These are phyloP conservation scores for Fusarium nanum DNA, from an alignment of 2,329 filamentous ascomycete genomes.

Conservation along the genomic window DNA sequence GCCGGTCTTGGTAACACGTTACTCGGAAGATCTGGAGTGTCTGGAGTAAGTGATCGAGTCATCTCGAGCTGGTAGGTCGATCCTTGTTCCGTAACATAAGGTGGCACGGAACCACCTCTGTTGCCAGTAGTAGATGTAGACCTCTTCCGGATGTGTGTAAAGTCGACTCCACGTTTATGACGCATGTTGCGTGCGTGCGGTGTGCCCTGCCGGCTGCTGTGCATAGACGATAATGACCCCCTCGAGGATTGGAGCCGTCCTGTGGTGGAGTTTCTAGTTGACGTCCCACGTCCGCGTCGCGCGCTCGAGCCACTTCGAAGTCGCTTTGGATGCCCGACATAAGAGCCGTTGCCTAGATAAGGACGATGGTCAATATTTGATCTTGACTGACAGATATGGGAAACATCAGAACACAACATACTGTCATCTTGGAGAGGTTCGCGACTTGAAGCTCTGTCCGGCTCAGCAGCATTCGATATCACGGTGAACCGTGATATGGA, in stretches of 20 bases:
- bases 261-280: constrained; percentile 46
- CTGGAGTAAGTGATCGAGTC: constrained; percentile 47
- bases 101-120: constrained; percentile 30
- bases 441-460: constrained; percentile 69
- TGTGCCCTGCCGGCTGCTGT: constrained; percentile 58
- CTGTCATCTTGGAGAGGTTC: constrained; percentile 84
- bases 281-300: constrained; percentile 48
- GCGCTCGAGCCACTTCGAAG: constrained; percentile 52
- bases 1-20: constrained; percentile 45
- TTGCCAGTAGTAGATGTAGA: constrained; percentile 48
- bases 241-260: constrained; percentile 51
- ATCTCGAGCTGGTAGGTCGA: constrained; percentile 38
- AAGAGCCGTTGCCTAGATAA: constrained; percentile 45
- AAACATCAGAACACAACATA: constrained; percentile 53
- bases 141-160: constrained; percentile 61
- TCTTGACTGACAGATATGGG: constrained; percentile 71
- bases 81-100: constrained; percentile 37
- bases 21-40: constrained; percentile 44
- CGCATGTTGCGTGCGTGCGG: constrained; percentile 57
- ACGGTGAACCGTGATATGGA: constrained; percentile 73
- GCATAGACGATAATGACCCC: constrained; percentile 63
- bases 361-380: constrained; percentile 73
- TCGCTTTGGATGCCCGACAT: constrained; percentile 47
- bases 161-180: constrained; percentile 66
- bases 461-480: constrained; percentile 70